phyloP scores from a whole-genome alignment of 73 alveolate species.

The Tetrahymena thermophila region DNA sequence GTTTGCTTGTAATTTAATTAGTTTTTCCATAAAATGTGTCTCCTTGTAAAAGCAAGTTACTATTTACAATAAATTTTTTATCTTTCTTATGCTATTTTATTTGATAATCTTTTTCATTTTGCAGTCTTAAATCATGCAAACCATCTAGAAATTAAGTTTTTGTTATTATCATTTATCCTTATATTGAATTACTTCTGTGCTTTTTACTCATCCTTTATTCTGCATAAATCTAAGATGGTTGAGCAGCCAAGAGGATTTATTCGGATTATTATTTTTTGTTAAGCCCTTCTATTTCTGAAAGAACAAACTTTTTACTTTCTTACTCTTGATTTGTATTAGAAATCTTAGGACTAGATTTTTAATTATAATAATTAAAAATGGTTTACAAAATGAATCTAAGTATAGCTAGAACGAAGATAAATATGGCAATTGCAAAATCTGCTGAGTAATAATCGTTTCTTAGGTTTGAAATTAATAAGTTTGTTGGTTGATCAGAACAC shows the following conservation, averaged over 20 bases:
- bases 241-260: background rate
- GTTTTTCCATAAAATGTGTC: background rate
- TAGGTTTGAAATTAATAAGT: background rate
- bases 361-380: background rate
- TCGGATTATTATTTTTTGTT: background rate
- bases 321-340: background rate
- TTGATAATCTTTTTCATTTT: background rate
- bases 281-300: background rate
- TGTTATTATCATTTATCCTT: background rate
- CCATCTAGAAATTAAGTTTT: background rate
- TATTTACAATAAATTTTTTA: background rate
- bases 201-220: background rate
- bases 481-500: background rate
- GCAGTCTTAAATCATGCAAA: background rate
- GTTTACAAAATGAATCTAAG: background rate
- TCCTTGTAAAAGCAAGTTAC: background rate
- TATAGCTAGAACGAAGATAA: background rate
- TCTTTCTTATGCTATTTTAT: background rate
- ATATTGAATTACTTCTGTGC: background rate
- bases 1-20: background rate
- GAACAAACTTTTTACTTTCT: background rate
- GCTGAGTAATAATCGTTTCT: background rate
- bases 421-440: background rate
- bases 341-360: background rate
- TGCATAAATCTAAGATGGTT: background rate